Conservation (phyloP, 164 flowering plant genomes). For the Platanus orientalis region DNA sequence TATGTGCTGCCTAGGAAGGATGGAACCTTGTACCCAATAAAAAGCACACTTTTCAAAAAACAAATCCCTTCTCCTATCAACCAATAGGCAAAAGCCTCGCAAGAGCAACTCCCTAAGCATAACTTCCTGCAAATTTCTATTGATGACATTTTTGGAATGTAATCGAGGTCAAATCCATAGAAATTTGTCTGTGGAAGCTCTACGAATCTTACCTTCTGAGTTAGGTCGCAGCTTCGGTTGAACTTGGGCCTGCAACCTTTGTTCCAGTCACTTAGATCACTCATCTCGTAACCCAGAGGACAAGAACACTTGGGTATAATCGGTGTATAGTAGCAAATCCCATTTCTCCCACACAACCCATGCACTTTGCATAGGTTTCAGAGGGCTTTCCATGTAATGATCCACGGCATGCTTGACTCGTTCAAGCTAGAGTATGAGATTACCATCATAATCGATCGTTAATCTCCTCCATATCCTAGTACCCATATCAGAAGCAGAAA, state of each 20-base stretch:
- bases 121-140: not conserved
- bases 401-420: not conserved
- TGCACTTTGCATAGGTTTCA: not conserved
- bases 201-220: not conserved
- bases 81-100: not conserved
- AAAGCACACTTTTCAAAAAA: not conserved
- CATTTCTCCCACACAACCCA: slow-evolving; percentile 7
- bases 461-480: slow-evolving; percentile 4
- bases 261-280: slow-evolving; percentile 12
- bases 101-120: not conserved
- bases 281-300: not conserved
- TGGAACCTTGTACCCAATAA: not conserved
- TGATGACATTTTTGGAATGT: not conserved
- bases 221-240: not conserved
- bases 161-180: not conserved
- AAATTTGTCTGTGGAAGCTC: not conserved
- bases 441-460: slow-evolving; percentile 16
- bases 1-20: not conserved
- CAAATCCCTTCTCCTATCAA: not conserved
- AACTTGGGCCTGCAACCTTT: slow-evolving; percentile 29
- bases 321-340: not conserved
- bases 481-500: slow-evolving; percentile 6
- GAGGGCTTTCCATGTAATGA: slow-evolving; percentile 9
- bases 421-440: slow-evolving; percentile 10
- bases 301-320: not conserved